Conservation (phyloP, 305 asterid genomes). For the Fraxinus paxiana region DNA sequence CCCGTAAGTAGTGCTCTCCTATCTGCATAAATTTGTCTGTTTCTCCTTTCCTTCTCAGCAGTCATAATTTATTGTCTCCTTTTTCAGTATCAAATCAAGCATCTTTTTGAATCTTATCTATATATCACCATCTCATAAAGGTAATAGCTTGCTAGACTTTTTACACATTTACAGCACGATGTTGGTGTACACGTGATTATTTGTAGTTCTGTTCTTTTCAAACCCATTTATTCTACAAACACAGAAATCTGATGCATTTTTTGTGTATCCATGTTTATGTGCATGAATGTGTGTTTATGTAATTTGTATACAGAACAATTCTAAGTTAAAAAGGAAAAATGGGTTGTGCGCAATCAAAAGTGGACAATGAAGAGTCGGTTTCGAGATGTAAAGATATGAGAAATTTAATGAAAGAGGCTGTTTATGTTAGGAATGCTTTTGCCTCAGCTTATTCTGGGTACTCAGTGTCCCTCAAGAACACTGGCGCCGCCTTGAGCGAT, state of each 20-base stretch:
- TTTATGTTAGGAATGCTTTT: constrained; percentile 67
- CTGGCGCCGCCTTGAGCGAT: constrained; percentile 92
- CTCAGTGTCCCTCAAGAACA: constrained; percentile 67
- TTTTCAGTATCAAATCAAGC: background rate
- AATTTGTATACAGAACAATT: background rate
- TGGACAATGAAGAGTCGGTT: constrained; percentile 88
- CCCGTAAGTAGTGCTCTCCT: constrained; percentile 32
- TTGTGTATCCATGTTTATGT: background rate
- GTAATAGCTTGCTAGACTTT: constrained; percentile 24
- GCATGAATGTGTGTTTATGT: background rate
- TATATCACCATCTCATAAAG: background rate
- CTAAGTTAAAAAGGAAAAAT: constrained; percentile 24
- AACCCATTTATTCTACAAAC: constrained; percentile 21
- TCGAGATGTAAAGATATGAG: constrained; percentile 85
- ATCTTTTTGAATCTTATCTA: constrained; percentile 6
- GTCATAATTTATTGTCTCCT: constrained; percentile 27
- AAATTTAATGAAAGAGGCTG: constrained; percentile 82
- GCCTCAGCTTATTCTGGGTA: constrained; percentile 92
- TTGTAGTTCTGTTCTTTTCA: constrained; percentile 16
- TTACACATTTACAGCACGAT: background rate
- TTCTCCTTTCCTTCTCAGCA: constrained; percentile 37
- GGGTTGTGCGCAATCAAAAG: constrained; percentile 92
- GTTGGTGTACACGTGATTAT: constrained; percentile 19
- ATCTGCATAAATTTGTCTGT: constrained; percentile 40
- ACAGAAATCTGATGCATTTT: background rate